Evolutionary conservation across 1,284 basidiomycete genomes (phyloP).

Genomic region (Cutaneotrichosporon sp.): DNA sequence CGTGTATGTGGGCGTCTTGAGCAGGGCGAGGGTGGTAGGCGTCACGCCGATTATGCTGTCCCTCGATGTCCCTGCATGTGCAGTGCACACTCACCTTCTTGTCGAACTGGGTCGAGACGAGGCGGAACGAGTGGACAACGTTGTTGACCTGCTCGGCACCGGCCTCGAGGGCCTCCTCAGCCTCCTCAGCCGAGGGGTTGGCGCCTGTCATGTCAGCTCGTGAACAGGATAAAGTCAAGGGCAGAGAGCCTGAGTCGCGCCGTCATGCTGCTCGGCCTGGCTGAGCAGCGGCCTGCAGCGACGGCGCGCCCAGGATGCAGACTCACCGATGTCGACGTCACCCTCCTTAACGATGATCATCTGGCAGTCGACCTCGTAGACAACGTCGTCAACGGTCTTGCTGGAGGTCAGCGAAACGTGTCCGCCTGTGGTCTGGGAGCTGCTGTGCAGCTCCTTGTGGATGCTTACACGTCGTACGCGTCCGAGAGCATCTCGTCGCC

Average conservation of each 20-base stretch:
- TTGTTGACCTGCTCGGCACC: constrained; percentile 82
- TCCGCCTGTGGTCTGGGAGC: neutral
- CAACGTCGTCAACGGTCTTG: constrained; percentile 78
- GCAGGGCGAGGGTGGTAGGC: neutral
- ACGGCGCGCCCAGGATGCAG: neutral
- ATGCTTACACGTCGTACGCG: constrained; percentile 76
- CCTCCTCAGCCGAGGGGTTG: constrained; percentile 89
- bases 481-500: constrained; percentile 95
- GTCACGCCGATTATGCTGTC: neutral
- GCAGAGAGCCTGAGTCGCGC: too few species aligned
- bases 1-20: neutral
- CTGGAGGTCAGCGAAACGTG: constrained; percentile 54
- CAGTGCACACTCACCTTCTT: constrained; percentile 65
- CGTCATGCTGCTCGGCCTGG: neutral
- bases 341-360: constrained; percentile 76
- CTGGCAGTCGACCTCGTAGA: constrained; percentile 85
- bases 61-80: neutral
- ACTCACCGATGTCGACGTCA: constrained; percentile 86
- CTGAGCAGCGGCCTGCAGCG: neutral
- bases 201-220: constrained; percentile 61
- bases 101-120: constrained; percentile 81
- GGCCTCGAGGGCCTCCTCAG: constrained; percentile 78
- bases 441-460: neutral
- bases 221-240: too few species aligned
- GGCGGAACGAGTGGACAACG: constrained; percentile 88